phyloP scores from a whole-genome alignment of 805 yeast species.

The Saccharomyces jurei region DNA sequence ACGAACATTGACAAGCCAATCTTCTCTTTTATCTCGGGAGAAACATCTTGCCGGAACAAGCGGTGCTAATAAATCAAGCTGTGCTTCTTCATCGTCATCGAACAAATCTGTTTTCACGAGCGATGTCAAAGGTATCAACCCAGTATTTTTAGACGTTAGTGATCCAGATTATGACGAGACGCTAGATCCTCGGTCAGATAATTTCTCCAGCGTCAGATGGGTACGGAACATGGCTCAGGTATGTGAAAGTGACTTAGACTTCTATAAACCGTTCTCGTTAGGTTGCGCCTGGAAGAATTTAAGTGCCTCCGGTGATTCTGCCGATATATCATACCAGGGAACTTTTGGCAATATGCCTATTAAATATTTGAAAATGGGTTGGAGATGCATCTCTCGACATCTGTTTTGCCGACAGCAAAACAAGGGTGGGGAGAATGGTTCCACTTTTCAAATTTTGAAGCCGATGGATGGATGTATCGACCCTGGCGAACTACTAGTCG shows the following conservation, averaged over 20 bases:
- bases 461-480: constrained; percentile 47
- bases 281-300: constrained; percentile 53
- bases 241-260: constrained; percentile 47
- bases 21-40: background rate
- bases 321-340: constrained; percentile 60
- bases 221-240: constrained; percentile 54
- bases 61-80: background rate
- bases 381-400: constrained; percentile 12
- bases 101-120: constrained; percentile 11
- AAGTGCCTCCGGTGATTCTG: constrained; percentile 56
- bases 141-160: constrained; percentile 14
- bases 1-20: constrained; percentile 28
- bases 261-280: constrained; percentile 51
- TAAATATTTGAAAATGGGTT: constrained; percentile 20
- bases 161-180: constrained; percentile 29
- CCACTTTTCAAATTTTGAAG: constrained; percentile 41
- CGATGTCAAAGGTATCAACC: constrained; percentile 18
- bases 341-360: constrained; percentile 41
- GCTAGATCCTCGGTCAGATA: constrained; percentile 50
- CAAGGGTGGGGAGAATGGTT: constrained; percentile 18
- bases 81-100: background rate
- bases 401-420: background rate
- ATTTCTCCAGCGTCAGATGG: constrained; percentile 57
- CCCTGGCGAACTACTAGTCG: constrained; percentile 66
- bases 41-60: background rate